Base-by-base conservation (phyloP, 495 filamentous ascomycete genomes). In the Immersiella caudata region DNA sequence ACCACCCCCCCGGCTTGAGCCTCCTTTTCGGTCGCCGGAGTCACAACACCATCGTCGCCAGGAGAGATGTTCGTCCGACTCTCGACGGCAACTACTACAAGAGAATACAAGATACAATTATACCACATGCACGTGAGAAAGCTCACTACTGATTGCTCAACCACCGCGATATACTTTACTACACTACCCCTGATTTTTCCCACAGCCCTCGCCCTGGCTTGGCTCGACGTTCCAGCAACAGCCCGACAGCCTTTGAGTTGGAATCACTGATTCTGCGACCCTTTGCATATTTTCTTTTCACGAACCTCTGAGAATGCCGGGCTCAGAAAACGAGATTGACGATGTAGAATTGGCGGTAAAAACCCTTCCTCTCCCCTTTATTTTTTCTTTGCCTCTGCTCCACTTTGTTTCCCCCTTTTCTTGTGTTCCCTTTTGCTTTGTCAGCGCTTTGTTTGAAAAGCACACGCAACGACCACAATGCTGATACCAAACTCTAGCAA, bases 401-500 rank as follows among this genome's bases (percentile, higher is more conserved):
- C 20, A 9, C 9, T 24, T 24, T n/a, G 20, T 1, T 20, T 20
- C 20, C 20, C 6, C 51, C 51, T 20, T 21, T 16, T 21, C 20
- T 12, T 12, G 14, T 18, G 2, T 46, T 46, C 16, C 40, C 40
- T 12, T 18, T 46, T 46, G 9, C 40, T 46, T 46, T 46, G 40
- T 46, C 40, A 46, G 40, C 40, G 9, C 40, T 33, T 21, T n/a
- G 26, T 35, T 29, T 35, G 9, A 9, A 14, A 21, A 60, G 16
- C 25, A 35, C n/a, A 12, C 29, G 1, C 9, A 60, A 36, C 3
- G 0, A 21, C 0, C 24, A 35, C 22, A 59, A 59, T 33, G 25
- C 57, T 33, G n/a, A 60, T 21, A 54, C 25, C n/a, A 40, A 33
- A 16, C 11, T 54, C 7, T 26, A 68, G 67, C 61, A 68, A 60